Conservation (phyloP, 2,329 filamentous ascomycete species). For the Byssochlamys sp. region DNA sequence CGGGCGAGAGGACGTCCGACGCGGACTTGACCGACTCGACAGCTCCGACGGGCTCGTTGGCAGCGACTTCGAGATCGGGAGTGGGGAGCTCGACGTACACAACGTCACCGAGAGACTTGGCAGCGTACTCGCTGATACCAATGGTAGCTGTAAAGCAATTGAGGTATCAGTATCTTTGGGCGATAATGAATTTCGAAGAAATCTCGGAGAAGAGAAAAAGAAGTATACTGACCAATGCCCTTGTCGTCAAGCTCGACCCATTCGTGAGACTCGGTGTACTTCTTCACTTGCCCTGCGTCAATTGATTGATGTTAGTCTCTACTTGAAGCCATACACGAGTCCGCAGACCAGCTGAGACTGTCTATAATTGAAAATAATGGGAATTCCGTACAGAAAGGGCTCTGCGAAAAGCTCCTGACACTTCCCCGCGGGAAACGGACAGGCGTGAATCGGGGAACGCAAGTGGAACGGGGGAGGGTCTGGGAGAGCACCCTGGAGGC, state of each 20-base stretch:
- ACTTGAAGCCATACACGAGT: background rate
- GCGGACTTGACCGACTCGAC: conserved; percentile 98
- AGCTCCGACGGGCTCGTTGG: conserved; percentile 79
- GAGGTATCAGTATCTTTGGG: conserved; percentile 2
- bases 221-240: conserved; percentile 52
- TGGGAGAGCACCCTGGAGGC: conserved; percentile 28
- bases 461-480: conserved; percentile 23
- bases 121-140: conserved; percentile 85
- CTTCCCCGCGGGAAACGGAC: conserved; percentile 33
- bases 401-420: conserved; percentile 32
- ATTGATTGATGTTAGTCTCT: conserved; percentile 12
- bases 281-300: conserved; percentile 47
- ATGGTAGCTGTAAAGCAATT: conserved; percentile 44
- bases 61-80: conserved; percentile 55
- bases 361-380: background rate
- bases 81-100: conserved; percentile 92
- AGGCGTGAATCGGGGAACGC: conserved; percentile 18
- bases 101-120: conserved; percentile 85
- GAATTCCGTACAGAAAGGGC: conserved; percentile 28
- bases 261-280: conserved; percentile 95
- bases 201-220: background rate
- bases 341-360: background rate
- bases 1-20: conserved; percentile 89
- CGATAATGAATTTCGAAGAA: conserved; percentile 17
- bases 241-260: conserved; percentile 86